Evolutionary conservation across 345 rosid genomes (phyloP).

Genomic region (Gynandropsis gynandra): DNA sequence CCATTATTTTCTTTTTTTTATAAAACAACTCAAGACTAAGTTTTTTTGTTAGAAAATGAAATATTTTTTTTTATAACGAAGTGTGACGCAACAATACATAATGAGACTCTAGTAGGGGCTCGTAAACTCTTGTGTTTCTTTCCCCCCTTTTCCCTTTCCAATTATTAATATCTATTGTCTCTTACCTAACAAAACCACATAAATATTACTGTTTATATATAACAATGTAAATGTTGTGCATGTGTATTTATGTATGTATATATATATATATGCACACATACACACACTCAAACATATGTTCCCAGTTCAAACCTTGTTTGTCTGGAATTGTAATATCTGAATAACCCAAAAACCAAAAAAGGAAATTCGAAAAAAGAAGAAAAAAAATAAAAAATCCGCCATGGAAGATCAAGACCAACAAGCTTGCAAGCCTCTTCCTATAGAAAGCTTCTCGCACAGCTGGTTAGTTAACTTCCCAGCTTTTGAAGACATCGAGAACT

Average conservation of each 20-base stretch:
- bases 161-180: constrained; percentile 54
- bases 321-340: constrained; percentile 21
- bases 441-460: constrained; percentile 87
- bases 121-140: constrained; percentile 37
- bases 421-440: constrained; percentile 67
- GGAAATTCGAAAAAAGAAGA: not conserved
- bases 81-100: constrained; percentile 35
- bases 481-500: constrained; percentile 39
- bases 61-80: no score
- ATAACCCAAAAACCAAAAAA: constrained; percentile 15
- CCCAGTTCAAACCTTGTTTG: constrained; percentile 21
- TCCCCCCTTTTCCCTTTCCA: constrained; percentile 42
- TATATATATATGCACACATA: constrained; percentile 28
- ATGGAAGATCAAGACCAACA: constrained; percentile 29
- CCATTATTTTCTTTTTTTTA: no score
- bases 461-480: constrained; percentile 81
- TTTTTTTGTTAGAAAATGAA: no score
- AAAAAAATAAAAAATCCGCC: not conserved
- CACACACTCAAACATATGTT: constrained; percentile 31
- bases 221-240: constrained; percentile 20
- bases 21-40: no score
- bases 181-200: constrained; percentile 56
- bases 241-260: constrained; percentile 30
- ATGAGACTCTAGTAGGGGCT: constrained; percentile 58
- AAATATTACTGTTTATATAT: constrained; percentile 25